These are phyloP conservation scores for Lyophyllum shimeji DNA, from an alignment of 768 basidiomycete species.

Conservation along the genomic window DNA sequence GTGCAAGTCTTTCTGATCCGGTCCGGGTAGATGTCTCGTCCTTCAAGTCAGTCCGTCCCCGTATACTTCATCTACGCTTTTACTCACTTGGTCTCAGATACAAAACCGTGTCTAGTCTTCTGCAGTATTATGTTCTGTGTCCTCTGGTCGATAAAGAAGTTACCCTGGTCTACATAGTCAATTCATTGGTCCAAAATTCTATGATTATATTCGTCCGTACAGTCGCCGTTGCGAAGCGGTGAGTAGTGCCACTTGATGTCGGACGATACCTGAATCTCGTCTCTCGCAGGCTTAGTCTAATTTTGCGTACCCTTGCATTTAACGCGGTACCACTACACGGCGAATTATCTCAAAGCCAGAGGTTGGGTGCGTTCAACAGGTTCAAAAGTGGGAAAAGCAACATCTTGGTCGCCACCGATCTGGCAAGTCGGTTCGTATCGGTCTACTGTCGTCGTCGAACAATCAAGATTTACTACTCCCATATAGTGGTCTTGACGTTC, in stretches of 20 bases:
- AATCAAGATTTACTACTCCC: background rate
- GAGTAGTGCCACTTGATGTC: conserved; percentile 15
- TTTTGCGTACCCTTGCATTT: conserved; percentile 91
- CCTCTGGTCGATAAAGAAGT: conserved; percentile 89
- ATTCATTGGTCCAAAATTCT: conserved; percentile 83
- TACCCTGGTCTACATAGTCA: conserved; percentile 83
- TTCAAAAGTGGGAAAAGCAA: conserved; percentile 89
- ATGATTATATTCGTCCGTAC: conserved; percentile 95
- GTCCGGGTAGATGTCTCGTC: conserved; percentile 87
- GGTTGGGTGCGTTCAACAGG: conserved; percentile 87
- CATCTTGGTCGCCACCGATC: conserved; percentile 93
- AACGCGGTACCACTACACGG: conserved; percentile 94
- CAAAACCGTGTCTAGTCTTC: conserved; percentile 88
- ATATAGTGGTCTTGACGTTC: conserved; percentile 85
- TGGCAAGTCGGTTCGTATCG: conserved; percentile 76
- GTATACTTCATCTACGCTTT: no score
- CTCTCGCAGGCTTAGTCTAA: conserved; percentile 66
- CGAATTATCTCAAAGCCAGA: conserved; percentile 87
- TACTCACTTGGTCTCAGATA: no score
- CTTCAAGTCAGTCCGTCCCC: no score
- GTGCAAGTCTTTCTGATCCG: conserved; percentile 88
- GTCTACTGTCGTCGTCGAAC: no score
- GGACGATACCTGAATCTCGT: background rate
- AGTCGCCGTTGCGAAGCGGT: conserved; percentile 87
- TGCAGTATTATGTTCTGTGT: conserved; percentile 93